These are phyloP conservation scores for Dictyostelium capitatum DNA, from an alignment of 78 protist species.

Conservation along the genomic window DNA sequence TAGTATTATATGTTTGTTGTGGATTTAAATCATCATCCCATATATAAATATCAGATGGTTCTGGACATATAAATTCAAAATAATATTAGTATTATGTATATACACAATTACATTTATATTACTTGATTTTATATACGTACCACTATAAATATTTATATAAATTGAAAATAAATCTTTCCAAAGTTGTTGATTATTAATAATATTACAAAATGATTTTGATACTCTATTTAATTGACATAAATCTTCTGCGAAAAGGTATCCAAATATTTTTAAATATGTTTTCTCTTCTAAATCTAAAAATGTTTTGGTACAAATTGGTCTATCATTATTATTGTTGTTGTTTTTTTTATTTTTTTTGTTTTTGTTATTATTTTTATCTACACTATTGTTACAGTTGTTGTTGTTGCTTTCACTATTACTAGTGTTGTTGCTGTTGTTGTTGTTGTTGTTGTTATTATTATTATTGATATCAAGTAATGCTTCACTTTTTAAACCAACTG, in stretches of 20 bases:
- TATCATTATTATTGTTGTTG: not conserved
- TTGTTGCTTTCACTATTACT: not conserved
- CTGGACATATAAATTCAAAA: not conserved
- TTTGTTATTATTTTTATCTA: not conserved
- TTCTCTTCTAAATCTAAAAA: slow-evolving; percentile 10
- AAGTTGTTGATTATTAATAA: slow-evolving; percentile 12
- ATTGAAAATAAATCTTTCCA: slow-evolving; percentile 40
- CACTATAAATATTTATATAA: slow-evolving; percentile 32
- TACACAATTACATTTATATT: not conserved
- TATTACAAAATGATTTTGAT: not conserved
- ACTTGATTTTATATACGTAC: not conserved
- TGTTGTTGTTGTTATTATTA: not conserved
- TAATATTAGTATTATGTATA: not conserved
- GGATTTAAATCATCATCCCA: slow-evolving; percentile 56
- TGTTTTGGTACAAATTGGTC: slow-evolving; percentile 14
- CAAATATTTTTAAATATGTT: not conserved
- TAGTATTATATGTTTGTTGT: not conserved
- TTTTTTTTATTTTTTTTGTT: not conserved
- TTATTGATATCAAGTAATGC: not conserved
- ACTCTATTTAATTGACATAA: not conserved
- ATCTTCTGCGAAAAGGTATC: slow-evolving; percentile 14
- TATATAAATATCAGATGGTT: slow-evolving; percentile 31
- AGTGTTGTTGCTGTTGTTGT: not conserved
- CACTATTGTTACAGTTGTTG: not conserved
- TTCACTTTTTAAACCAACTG: not conserved